phyloP scores from a whole-genome alignment of 306 rosid genomes.

The Quercus wislizeni region DNA sequence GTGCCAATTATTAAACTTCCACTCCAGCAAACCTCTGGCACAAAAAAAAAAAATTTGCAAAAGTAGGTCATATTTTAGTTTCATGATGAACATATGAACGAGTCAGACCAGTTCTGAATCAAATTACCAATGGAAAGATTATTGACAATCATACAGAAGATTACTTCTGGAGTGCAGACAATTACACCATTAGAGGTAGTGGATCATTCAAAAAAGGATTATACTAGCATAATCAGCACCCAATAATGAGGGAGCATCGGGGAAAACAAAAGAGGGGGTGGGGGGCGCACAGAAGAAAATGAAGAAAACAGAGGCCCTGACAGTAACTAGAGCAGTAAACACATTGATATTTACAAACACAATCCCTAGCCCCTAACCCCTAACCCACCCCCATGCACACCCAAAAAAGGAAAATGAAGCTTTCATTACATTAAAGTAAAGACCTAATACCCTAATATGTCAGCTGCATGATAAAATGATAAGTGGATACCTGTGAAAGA shows the following conservation, averaged over 20 bases:
- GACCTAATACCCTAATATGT: neutral
- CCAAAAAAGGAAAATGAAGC: constrained; percentile 8
- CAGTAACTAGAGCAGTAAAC: too few relatives aligned
- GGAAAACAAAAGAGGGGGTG: too few relatives aligned
- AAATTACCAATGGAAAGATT: neutral
- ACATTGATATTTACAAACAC: too few relatives aligned
- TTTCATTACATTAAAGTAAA: constrained; percentile 12
- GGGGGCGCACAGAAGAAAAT: too few relatives aligned
- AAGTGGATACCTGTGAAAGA: constrained; percentile 83
- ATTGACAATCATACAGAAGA: neutral
- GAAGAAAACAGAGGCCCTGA: too few relatives aligned
- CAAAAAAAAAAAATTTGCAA: neutral
- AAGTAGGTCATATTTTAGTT: neutral
- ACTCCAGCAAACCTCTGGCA: neutral
- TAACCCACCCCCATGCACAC: neutral
- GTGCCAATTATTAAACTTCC: too few relatives aligned
- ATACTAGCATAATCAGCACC: too few relatives aligned
- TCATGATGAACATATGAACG: neutral
- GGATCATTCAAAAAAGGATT: too few relatives aligned
- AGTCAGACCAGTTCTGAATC: neutral
- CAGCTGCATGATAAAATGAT: constrained; percentile 15
- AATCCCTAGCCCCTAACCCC: too few relatives aligned
- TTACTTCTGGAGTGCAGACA: too few relatives aligned
- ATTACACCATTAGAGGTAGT: too few relatives aligned
- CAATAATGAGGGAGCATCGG: too few relatives aligned